phyloP scores from a whole-genome alignment of 768 basidiomycete genomes.

The Suillus subluteus region DNA sequence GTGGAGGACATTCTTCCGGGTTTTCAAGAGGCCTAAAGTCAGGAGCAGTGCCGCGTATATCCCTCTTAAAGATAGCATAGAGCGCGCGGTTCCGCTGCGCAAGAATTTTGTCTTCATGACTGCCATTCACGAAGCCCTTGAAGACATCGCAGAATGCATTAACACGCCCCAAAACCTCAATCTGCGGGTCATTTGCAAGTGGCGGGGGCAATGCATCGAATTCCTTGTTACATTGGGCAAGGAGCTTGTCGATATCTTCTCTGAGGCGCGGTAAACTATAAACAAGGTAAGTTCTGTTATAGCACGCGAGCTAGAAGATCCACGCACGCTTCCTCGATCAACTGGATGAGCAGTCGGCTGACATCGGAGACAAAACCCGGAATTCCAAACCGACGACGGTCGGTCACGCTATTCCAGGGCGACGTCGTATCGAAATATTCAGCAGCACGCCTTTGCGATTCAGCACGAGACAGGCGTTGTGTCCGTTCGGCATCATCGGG shows the following conservation, averaged over 20 bases:
- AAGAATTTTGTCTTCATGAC: constrained; percentile 25
- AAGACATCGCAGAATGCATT: constrained; percentile 38
- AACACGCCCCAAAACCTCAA: constrained; percentile 39
- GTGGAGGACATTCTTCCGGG: background rate
- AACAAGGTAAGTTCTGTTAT: background rate
- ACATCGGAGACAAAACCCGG: constrained; percentile 37
- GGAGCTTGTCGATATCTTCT: constrained; percentile 25
- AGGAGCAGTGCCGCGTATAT: constrained; percentile 39
- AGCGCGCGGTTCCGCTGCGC: constrained; percentile 36
- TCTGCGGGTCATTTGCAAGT: constrained; percentile 39
- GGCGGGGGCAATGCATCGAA: constrained; percentile 33
- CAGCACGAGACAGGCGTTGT: constrained; percentile 30
- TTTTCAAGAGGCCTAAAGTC: constrained; percentile 35
- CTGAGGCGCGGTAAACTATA: constrained; percentile 36
- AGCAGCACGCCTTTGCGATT: constrained; percentile 40
- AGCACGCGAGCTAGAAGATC: background rate
- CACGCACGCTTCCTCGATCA: constrained; percentile 37
- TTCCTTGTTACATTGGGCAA: constrained; percentile 32
- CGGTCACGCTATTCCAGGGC: constrained; percentile 40
- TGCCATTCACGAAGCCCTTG: constrained; percentile 32
- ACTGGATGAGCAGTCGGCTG: constrained; percentile 38
- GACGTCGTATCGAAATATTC: constrained; percentile 37
- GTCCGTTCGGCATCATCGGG: constrained; percentile 42
- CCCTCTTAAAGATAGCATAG: constrained; percentile 33
- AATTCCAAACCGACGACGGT: constrained; percentile 40